A percentile compares a stretch with the other conserved stretches of the same genome.
Conservation (phyloP, 306 rosid species). For the Acacia melanoxylon region DNA sequence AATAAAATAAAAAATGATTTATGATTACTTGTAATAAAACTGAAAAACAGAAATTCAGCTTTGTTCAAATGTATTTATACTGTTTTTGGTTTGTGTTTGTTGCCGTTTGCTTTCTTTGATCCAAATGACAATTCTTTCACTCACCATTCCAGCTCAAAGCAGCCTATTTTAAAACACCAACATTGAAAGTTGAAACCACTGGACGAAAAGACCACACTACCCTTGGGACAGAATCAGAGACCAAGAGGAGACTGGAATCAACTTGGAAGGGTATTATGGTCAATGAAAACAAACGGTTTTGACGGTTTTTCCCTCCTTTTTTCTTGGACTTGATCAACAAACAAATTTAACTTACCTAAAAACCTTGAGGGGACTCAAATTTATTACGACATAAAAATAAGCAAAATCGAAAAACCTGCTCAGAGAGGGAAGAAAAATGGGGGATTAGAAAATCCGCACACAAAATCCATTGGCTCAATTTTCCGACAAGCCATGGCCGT, state of each 20-base stretch:
- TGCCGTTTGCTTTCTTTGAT: not conserved
- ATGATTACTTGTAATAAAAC: not conserved
- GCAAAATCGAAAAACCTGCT: conserved; percentile 25
- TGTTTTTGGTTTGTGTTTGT: not conserved
- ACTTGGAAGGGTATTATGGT: not conserved
- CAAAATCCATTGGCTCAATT: not conserved
- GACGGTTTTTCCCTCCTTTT: not conserved
- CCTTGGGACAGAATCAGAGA: not conserved
- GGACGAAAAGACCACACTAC: not conserved
- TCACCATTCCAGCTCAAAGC: not conserved
- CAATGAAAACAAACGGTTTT: conserved; percentile 9
- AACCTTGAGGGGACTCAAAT: conserved; percentile 25
- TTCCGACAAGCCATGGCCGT: conserved; percentile 53
- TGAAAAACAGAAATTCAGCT: not conserved
- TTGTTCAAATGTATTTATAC: not conserved
- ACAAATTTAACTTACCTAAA: not conserved
- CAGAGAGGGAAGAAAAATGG: not conserved
- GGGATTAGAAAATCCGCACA: conserved; percentile 21
- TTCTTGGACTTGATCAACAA: not conserved
- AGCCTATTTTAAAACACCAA: not conserved
- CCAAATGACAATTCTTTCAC: not conserved
- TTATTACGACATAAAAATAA: not conserved
- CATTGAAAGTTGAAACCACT: no score
- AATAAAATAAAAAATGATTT: not conserved
- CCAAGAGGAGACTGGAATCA: not conserved